Conservation (phyloP, 2,329 filamentous ascomycete genomes). For the Neonectria sp. region DNA sequence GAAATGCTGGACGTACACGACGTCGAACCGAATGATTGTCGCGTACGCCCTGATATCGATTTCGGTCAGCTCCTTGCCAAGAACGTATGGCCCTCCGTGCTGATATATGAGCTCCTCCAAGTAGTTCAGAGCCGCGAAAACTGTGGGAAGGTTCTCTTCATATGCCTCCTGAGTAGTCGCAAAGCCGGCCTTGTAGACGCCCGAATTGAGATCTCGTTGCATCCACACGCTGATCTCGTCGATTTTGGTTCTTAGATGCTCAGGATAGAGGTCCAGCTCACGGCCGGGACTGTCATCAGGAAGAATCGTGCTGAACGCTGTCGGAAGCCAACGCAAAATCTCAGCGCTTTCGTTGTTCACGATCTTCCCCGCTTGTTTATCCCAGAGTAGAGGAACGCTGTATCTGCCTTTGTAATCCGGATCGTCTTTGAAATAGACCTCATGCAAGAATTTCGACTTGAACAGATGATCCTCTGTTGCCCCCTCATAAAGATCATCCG, state of each 20-base stretch:
- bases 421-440: constrained; percentile 79
- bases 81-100: constrained; percentile 68
- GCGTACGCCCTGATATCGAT: constrained; percentile 77
- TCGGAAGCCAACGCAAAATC: constrained; percentile 87
- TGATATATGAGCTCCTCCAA: constrained; percentile 70
- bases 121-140: constrained; percentile 77
- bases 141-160: constrained; percentile 69
- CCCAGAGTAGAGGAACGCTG: constrained; percentile 81
- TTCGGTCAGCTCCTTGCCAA: constrained; percentile 77
- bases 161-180: constrained; percentile 77
- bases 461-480: constrained; percentile 76
- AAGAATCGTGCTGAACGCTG: constrained; percentile 76
- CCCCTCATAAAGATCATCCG: constrained; percentile 67
- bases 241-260: constrained; percentile 67
- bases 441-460: constrained; percentile 75
- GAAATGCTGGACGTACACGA: constrained; percentile 78
- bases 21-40: constrained; percentile 77
- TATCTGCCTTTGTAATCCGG: constrained; percentile 78
- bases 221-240: constrained; percentile 78
- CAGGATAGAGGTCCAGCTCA: constrained; percentile 71
- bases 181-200: constrained; percentile 73
- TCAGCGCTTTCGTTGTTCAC: constrained; percentile 88
- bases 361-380: constrained; percentile 77
- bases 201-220: constrained; percentile 66
- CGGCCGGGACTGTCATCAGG: constrained; percentile 51